A percentile compares a stretch with the other conserved stretches of the same genome.
Evolutionary conservation across 1,284 basidiomycete genomes (phyloP).

Genomic region (Pseudomicrostroma phylloplanum): DNA sequence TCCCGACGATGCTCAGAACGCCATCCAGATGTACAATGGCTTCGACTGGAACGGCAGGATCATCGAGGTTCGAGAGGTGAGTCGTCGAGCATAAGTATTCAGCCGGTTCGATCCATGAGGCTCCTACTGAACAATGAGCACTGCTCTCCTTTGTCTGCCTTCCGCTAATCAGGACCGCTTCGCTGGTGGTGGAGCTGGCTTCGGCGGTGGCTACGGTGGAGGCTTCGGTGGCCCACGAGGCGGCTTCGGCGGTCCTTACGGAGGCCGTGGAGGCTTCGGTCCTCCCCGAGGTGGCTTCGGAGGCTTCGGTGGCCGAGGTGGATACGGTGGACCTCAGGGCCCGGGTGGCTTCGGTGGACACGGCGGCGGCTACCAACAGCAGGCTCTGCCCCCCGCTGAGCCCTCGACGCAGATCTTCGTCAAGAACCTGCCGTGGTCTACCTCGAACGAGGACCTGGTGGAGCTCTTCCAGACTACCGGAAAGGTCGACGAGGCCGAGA

Average conservation of each 20-base stretch:
- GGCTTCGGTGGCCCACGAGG: slow-evolving; percentile 60
- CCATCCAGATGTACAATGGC: slow-evolving; percentile 55
- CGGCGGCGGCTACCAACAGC: slow-evolving; percentile 43
- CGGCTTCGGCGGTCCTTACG: slow-evolving; percentile 57
- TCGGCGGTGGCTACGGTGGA: slow-evolving; percentile 42
- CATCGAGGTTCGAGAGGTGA: slow-evolving; percentile 35
- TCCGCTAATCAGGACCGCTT: slow-evolving; percentile 26
- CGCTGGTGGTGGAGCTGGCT: slow-evolving; percentile 8
- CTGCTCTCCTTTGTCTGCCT: background rate
- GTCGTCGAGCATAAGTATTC: slow-evolving; percentile 52
- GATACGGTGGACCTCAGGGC: slow-evolving; percentile 57
- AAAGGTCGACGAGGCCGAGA: slow-evolving; percentile 85
- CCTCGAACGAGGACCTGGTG: slow-evolving; percentile 95
- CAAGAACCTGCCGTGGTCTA: slow-evolving; percentile 96
- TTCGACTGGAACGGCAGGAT: slow-evolving; percentile 37
- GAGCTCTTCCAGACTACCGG: slow-evolving; percentile 97
- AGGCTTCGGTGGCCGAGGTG: slow-evolving; percentile 60
- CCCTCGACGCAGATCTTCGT: slow-evolving; percentile 96
- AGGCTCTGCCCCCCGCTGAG: slow-evolving; percentile 55
- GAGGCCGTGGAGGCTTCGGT: slow-evolving; percentile 56
- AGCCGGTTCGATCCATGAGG: background rate
- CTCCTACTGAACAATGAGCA: background rate
- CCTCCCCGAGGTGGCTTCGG: slow-evolving; percentile 58
- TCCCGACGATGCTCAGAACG: slow-evolving; percentile 78
- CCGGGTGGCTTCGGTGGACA: slow-evolving; percentile 53